Evolutionary conservation across 257 asterid genomes (phyloP), one percentile per base, ranked within the genome.

Genomic region (Solanum ossicruentum): DNA sequence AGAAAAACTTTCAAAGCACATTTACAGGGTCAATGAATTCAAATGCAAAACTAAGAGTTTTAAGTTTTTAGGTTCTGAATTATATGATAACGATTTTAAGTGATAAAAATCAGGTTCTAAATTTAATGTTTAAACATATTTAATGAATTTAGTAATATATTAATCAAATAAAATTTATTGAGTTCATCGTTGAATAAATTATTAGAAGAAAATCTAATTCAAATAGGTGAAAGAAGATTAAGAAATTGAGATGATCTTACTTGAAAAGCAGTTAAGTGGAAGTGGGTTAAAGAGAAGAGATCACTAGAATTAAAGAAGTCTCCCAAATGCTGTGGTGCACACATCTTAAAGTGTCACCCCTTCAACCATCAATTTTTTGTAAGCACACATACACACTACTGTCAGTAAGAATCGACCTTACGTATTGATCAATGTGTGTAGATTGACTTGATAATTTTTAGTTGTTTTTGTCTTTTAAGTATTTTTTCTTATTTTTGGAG

Each of bases 281-380:
- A 57, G 21, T 61, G 1, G 6, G 15, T 10, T 61, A 61, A 10
- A 12, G 69, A 61, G 32, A 60, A 21, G 16, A n/a, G 57, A 73
- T 8, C 65, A 89, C 91, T 91, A 65, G 90, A 77, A 67, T 90
- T 86, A 85, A 84, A 56, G 69, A 91, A 61, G 91, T 86, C 39
- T 89, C 92, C 88, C 92, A 89, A 69, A 89, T 82, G 87, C 88
- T 87, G 93, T 83, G 20, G 89, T 86, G 65, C 90, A 84, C 32
- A 91, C 93, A 81, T 91, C 93, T 56, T 87, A 87, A 41, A 85
- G 83, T 21, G 90, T 89, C 10, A 90, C 92, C 11, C 90, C 91
- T 69, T 90, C 93, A 18, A 87, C 88, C 84, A 82, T 10, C 9
- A 67, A 67, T 8, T 1, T 13, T 12, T 26, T 18, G 5, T 7